These are phyloP conservation scores for Aureobasidium sp. DNA, from an alignment of 2,329 filamentous ascomycete species.

Conservation along the genomic window DNA sequence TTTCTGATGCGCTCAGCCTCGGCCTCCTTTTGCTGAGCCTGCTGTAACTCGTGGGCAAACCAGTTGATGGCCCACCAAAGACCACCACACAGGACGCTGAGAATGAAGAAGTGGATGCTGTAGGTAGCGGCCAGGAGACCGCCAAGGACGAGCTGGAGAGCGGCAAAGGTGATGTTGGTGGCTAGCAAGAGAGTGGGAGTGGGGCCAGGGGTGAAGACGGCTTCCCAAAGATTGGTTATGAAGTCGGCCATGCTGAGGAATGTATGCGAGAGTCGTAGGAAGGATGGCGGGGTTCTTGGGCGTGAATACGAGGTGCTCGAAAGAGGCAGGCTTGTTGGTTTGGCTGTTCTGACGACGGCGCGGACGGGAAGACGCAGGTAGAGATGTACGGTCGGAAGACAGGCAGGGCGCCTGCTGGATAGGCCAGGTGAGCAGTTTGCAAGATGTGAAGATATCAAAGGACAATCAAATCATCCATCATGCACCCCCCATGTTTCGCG, in stretches of 20 bases:
- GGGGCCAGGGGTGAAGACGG: constrained; percentile 86
- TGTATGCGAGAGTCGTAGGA: background rate
- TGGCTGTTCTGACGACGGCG: background rate
- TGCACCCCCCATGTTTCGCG: constrained; percentile 14
- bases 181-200: constrained; percentile 83
- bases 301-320: background rate
- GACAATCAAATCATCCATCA: constrained; percentile 7
- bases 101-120: constrained; percentile 79
- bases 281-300: background rate
- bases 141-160: constrained; percentile 72
- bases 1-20: constrained; percentile 41
- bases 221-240: constrained; percentile 75
- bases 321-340: background rate
- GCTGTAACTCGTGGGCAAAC: constrained; percentile 67
- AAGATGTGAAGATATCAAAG: background rate
- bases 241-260: constrained; percentile 39
- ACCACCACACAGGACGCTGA: constrained; percentile 71
- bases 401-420: background rate
- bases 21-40: constrained; percentile 41
- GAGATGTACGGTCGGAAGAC: background rate
- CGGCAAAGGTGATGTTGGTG: constrained; percentile 82
- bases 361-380: background rate
- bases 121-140: constrained; percentile 71
- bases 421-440: background rate
- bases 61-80: constrained; percentile 96